Evolutionary conservation across 495 filamentous ascomycete genomes (phyloP).

Genomic region (Trichocladium antarcticum): DNA sequence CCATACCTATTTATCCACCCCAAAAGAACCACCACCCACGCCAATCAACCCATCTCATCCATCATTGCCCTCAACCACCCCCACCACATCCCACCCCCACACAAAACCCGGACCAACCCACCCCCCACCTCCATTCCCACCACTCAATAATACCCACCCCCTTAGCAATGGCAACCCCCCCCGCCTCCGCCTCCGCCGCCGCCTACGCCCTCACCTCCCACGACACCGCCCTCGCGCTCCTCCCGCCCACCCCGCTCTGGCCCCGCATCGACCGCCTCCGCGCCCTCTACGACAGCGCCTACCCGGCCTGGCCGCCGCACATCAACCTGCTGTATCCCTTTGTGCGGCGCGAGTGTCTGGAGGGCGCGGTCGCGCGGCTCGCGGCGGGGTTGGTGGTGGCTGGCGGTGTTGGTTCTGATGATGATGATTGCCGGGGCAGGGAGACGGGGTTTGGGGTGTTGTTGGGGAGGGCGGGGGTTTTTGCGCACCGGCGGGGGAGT

Average conservation of each 20-base stretch:
- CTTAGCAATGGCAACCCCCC: too few species aligned
- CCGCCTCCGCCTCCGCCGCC: slow-evolving; percentile 24
- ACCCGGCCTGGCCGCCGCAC: slow-evolving; percentile 49
- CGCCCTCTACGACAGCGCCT: slow-evolving; percentile 44
- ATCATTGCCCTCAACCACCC: too few species aligned
- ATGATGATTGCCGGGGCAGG: too few species aligned
- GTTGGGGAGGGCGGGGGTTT: slow-evolving; percentile 31
- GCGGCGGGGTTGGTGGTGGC: not conserved
- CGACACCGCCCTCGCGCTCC: slow-evolving; percentile 42
- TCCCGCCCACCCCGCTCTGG: slow-evolving; percentile 37
- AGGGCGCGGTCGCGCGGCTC: slow-evolving; percentile 7
- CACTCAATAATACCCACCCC: too few species aligned
- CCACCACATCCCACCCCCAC: too few species aligned
- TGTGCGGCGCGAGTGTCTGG: slow-evolving; percentile 25
- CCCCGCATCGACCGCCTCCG: slow-evolving; percentile 37
- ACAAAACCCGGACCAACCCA: too few species aligned
- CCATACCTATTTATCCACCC: not conserved
- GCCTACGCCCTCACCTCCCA: slow-evolving; percentile 27
- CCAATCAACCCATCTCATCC: too few species aligned
- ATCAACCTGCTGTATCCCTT: slow-evolving; percentile 52
- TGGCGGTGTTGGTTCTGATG: not conserved
- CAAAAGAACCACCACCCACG: too few species aligned
- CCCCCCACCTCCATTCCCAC: too few species aligned
- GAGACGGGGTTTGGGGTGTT: slow-evolving; percentile 15
- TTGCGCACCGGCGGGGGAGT: slow-evolving; percentile 29